Evolutionary conservation across 352 stramenopile species (phyloP).

Genomic region (Globisporangium yorkense): DNA sequence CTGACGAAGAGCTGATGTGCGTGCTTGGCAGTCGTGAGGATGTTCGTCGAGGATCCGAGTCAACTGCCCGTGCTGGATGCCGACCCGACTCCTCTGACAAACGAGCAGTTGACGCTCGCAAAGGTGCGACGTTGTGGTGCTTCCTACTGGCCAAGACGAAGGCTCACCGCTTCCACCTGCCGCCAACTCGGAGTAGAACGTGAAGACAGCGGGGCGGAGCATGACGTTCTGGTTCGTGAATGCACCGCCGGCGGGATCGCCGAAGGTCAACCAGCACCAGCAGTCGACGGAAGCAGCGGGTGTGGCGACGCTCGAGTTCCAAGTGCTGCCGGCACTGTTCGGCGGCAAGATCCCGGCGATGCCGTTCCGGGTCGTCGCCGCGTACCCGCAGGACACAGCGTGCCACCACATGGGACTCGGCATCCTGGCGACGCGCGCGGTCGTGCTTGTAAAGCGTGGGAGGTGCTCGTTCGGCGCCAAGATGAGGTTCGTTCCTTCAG

Average conservation of each 20-base stretch:
- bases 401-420: constrained; percentile 57
- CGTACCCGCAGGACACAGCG: constrained; percentile 65
- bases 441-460: constrained; percentile 66
- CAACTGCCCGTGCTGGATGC: constrained; percentile 19
- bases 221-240: constrained; percentile 61
- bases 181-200: constrained; percentile 22
- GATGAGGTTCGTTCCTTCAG: constrained; percentile 29
- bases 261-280: background rate
- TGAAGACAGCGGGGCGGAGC: constrained; percentile 27
- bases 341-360: constrained; percentile 36
- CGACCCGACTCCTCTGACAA: constrained; percentile 30
- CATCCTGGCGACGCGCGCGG: constrained; percentile 44
- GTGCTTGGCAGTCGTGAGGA: constrained; percentile 1
- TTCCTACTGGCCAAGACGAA: too few species aligned
- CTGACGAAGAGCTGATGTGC: background rate
- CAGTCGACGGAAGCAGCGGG: background rate
- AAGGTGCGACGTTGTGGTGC: constrained; percentile 13
- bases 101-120: constrained; percentile 32
- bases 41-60: constrained; percentile 17
- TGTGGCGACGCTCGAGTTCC: constrained; percentile 21
- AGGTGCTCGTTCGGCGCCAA: constrained; percentile 62
- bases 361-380: constrained; percentile 50
- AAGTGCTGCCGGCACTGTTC: constrained; percentile 50
- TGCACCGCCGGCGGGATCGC: constrained; percentile 2
- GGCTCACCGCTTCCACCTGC: background rate